These are phyloP conservation scores for Zygosaccharomyces rouxii DNA, from an alignment of 805 yeast species.

Conservation along the genomic window DNA sequence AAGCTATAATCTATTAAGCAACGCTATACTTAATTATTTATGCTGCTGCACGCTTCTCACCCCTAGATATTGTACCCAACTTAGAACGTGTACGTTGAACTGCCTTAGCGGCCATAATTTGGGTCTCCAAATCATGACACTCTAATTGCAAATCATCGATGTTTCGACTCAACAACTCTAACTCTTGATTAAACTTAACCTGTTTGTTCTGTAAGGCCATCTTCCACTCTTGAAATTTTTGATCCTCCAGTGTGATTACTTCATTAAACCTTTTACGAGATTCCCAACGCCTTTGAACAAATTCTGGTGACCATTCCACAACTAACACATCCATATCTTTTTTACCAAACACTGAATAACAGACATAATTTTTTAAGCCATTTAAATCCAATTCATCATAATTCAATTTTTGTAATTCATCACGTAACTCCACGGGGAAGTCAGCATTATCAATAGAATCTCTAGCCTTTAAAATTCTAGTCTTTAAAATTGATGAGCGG, in stretches of 20 bases:
- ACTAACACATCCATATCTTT: slow-evolving; percentile 39
- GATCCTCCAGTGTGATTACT: slow-evolving; percentile 47
- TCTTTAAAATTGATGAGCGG: slow-evolving; percentile 53
- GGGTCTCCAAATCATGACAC: slow-evolving; percentile 23
- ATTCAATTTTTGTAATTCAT: slow-evolving; percentile 15
- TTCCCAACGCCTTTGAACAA: slow-evolving; percentile 41
- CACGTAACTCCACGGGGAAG: slow-evolving; percentile 9
- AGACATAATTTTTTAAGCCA: slow-evolving; percentile 37
- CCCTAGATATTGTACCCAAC: slow-evolving; percentile 2
- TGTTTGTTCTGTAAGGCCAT: slow-evolving; percentile 51
- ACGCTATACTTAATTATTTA: not conserved
- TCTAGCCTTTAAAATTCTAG: slow-evolving; percentile 37
- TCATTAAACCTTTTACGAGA: slow-evolving; percentile 43
- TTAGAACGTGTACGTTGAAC: slow-evolving; percentile 1
- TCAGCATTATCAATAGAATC: slow-evolving; percentile 12
- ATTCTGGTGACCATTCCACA: slow-evolving; percentile 45
- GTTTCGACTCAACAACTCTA: slow-evolving; percentile 41
- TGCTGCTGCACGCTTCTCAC: not conserved
- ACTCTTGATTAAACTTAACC: slow-evolving; percentile 49
- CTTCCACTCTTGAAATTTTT: slow-evolving; percentile 60
- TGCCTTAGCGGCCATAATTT: slow-evolving; percentile 9
- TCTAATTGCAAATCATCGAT: slow-evolving; percentile 38
- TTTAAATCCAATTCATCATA: slow-evolving; percentile 30
- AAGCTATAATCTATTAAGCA: not conserved
- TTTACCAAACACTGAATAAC: slow-evolving; percentile 38